A percentile compares a stretch with the other conserved stretches of the same genome.
Evolutionary conservation across 805 yeast genomes (phyloP).

Genomic region (Pichia paraexigua): DNA sequence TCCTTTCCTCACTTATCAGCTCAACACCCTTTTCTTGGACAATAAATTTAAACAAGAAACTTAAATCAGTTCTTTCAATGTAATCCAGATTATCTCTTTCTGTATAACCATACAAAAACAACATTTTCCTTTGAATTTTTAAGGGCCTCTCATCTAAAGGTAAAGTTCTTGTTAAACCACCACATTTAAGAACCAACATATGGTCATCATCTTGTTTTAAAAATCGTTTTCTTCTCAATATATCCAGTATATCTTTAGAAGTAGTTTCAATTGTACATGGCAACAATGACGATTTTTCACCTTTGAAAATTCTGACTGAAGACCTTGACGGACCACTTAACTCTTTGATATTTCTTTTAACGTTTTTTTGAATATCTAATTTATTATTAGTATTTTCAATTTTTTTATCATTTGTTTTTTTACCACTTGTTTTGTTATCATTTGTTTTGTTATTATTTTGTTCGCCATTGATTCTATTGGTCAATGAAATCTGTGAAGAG

Average conservation of each 20-base stretch:
- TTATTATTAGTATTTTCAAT: background rate
- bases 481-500: background rate
- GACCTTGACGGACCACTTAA: constrained; percentile 27
- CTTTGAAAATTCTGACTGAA: constrained; percentile 64
- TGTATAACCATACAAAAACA: constrained; percentile 70
- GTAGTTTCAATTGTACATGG: constrained; percentile 74
- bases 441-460: background rate
- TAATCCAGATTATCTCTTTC: constrained; percentile 70
- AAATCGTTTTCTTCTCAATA: constrained; percentile 71
- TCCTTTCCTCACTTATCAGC: constrained; percentile 24
- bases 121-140: constrained; percentile 62
- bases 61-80: constrained; percentile 77
- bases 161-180: constrained; percentile 65
- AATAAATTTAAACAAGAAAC: constrained; percentile 74
- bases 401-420: no score
- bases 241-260: constrained; percentile 62
- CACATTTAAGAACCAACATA: constrained; percentile 67
- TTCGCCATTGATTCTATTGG: background rate
- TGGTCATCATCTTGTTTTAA: constrained; percentile 62
- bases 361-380: background rate
- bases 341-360: constrained; percentile 12
- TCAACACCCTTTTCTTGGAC: constrained; percentile 60
- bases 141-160: constrained; percentile 71
- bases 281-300: constrained; percentile 73
- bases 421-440: no score